Evolutionary conservation across 2,329 filamentous ascomycete species (phyloP).

Genomic region (Apiospora saccharicola): DNA sequence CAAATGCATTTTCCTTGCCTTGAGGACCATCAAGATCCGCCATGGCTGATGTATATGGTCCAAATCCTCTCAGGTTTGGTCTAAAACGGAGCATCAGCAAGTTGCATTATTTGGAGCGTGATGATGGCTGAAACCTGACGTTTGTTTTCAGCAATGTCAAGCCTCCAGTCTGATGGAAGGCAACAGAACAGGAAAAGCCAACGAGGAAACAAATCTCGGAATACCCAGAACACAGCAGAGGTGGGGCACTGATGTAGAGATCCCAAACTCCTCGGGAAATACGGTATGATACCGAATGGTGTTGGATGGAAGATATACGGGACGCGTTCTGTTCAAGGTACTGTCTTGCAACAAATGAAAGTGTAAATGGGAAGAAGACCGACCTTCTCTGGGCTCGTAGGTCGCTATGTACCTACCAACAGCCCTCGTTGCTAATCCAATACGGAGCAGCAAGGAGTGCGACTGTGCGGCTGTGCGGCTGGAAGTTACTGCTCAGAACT

Average conservation of each 20-base stretch:
- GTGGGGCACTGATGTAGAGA: background rate
- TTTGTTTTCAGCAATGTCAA: background rate
- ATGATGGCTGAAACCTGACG: background rate
- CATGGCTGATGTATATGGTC: background rate
- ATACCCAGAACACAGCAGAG: background rate
- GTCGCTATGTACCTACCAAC: no score
- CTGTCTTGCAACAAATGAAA: background rate
- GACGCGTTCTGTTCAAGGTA: background rate
- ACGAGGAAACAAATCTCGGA: background rate
- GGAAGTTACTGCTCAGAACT: background rate
- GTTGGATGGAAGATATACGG: background rate
- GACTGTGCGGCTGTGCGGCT: background rate
- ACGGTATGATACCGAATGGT: background rate
- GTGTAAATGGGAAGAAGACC: background rate
- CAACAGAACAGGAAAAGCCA: background rate
- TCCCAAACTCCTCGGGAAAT: background rate
- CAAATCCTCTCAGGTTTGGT: background rate
- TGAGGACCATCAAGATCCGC: background rate
- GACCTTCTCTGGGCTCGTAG: background rate
- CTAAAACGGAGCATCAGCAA: background rate
- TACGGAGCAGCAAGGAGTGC: background rate
- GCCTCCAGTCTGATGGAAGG: background rate
- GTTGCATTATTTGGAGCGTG: background rate
- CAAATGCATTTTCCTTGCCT: background rate
- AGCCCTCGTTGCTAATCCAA: background rate